Evolutionary conservation across 2,329 filamentous ascomycete genomes (phyloP), one percentile per base, ranked within the genome.

Genomic region (Didymella segeticola): DNA sequence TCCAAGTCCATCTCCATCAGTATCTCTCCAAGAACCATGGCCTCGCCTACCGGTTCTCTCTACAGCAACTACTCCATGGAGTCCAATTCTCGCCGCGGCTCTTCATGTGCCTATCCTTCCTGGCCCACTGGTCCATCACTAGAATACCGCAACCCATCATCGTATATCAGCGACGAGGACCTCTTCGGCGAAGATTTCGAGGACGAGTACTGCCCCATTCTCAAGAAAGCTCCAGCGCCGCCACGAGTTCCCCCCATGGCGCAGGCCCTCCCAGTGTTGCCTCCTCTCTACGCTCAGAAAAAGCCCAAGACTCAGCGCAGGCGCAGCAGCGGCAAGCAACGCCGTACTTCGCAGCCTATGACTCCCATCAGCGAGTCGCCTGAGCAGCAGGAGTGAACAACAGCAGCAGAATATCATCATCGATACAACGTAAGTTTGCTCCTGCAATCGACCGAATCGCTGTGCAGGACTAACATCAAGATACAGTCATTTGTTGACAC

Each of bases 151-250:
- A 71, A 64, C 62, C 73, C 75, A 19, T 73, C 69, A 51, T 74
- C 75, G 54, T 77, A 73, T 68, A 75, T 77, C 63, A 74, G 70
- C 50, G 74, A 77, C 61, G 73, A 63, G 41, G 75, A 77, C 55
- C 71, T 77, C 47, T 76, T 77, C 56, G 70, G 70, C 29, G 73
- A 75, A 39, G 71, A 75, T 60, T 62, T 70, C 26, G 67, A 74
- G 52, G 71, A 73, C 59, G 64, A 68, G 29, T 61, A 61, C 51
- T 58, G 60, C 42, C 72, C 69, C 4, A 67, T 74, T 56, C 74
- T 77, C 42, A 61, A 71, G 31, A 68, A 76, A 62, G 73, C 75
- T 12, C 75, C 75, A 22, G 73, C 75, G 37, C 74, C 74, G 45
- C 75, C 75, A 43, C 71, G 74, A 27, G 63, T 71, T 54, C 69